These are phyloP conservation scores for Stemphylium vesicarium DNA, from an alignment of 2,329 filamentous ascomycete genomes.

Conservation along the genomic window DNA sequence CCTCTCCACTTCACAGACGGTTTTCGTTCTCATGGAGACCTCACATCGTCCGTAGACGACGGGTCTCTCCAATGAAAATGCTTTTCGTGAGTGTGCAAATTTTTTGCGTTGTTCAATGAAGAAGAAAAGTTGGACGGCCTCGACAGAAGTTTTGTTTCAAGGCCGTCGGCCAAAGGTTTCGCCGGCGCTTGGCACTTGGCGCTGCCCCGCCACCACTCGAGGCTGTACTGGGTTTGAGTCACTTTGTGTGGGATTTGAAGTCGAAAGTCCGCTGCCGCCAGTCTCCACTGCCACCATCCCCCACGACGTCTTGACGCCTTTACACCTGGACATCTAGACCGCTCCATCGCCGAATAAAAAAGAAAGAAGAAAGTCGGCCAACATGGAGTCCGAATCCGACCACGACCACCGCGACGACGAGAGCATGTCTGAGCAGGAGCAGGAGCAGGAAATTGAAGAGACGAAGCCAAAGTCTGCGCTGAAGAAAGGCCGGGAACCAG, in stretches of 20 bases:
- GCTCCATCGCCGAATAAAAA: neutral
- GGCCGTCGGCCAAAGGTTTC: slow-evolving; percentile 25
- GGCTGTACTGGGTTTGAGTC: slow-evolving; percentile 43
- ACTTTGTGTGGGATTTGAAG: slow-evolving; percentile 40
- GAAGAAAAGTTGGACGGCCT: slow-evolving; percentile 40
- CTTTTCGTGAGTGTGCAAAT: slow-evolving; percentile 62
- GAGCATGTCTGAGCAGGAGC: slow-evolving; percentile 72
- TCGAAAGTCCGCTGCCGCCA: slow-evolving; percentile 17
- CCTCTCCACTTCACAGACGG: slow-evolving; percentile 64
- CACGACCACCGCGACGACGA: slow-evolving; percentile 50
- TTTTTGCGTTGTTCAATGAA: slow-evolving; percentile 65
- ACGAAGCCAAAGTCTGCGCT: slow-evolving; percentile 75
- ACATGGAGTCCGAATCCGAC: slow-evolving; percentile 52
- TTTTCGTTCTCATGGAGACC: slow-evolving; percentile 64
- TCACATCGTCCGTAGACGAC: slow-evolving; percentile 46
- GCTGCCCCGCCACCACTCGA: slow-evolving; percentile 34
- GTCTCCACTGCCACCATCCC: slow-evolving; percentile 12
- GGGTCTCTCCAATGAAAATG: slow-evolving; percentile 61
- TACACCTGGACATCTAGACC: neutral
- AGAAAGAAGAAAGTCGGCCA: slow-evolving; percentile 27
- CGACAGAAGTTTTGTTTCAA: slow-evolving; percentile 35
- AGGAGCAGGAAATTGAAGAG: slow-evolving; percentile 64
- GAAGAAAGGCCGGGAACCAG: slow-evolving; percentile 73
- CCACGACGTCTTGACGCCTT: neutral
- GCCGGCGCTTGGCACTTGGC: slow-evolving; percentile 17